These are phyloP conservation scores for Metschnikowia chrysomelidarum DNA, from an alignment of 805 yeast species.

Conservation along the genomic window DNA sequence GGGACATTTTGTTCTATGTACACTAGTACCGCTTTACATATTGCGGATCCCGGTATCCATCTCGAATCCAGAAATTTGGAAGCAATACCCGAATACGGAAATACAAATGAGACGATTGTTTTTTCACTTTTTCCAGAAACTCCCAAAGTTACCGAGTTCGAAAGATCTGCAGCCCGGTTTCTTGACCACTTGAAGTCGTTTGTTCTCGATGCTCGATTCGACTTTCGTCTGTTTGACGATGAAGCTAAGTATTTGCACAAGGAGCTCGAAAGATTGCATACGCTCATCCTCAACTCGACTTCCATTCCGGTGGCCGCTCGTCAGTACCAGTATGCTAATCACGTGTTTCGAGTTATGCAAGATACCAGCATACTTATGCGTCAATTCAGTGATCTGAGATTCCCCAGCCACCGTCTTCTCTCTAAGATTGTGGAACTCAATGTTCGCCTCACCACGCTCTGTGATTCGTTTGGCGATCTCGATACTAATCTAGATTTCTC, in stretches of 20 bases:
- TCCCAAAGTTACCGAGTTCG: no score
- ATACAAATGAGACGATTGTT: no score
- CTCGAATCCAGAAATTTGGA: neutral
- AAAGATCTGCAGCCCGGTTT: no score
- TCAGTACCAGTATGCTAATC: neutral
- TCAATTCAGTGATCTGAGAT: neutral
- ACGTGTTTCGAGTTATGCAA: conserved; percentile 1
- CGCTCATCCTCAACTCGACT: neutral
- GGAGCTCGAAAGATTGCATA: neutral
- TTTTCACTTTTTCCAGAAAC: no score
- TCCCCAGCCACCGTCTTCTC: neutral
- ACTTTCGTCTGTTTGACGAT: neutral
- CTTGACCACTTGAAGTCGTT: conserved; percentile 1
- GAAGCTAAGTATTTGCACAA: neutral
- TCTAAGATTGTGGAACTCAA: conserved; percentile 3
- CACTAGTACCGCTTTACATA: no score
- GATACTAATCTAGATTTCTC: conserved; percentile 3
- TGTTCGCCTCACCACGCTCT: conserved; percentile 1
- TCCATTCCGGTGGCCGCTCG: neutral
- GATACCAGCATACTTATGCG: neutral
- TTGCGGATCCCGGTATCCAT: no score
- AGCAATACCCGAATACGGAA: no score
- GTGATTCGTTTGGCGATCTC: conserved; percentile 2
- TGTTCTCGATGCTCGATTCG: neutral
- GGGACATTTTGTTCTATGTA: no score